A percentile compares a stretch with the other conserved stretches of the same genome.
These are phyloP conservation scores for Xylona heveae DNA, from an alignment of 495 filamentous ascomycete species.

Conservation along the genomic window DNA sequence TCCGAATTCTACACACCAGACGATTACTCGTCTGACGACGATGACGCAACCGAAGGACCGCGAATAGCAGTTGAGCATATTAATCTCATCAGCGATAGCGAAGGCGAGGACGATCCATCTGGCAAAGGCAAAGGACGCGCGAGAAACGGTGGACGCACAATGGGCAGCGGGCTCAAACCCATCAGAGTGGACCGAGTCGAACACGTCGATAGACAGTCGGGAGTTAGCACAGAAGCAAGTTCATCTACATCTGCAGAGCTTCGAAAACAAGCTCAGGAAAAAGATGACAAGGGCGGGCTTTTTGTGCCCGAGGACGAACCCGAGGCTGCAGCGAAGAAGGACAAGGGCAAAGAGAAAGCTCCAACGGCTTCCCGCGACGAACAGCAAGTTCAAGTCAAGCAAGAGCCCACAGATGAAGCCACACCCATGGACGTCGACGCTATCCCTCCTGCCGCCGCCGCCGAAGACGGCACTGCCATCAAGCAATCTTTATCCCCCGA, in stretches of 20 bases:
- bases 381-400: slow-evolving; percentile 1
- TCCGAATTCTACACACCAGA: slow-evolving; percentile 1
- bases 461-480: slow-evolving; percentile 3
- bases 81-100: slow-evolving; percentile 22
- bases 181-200: slow-evolving; percentile 27
- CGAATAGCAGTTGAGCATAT: slow-evolving; percentile 29
- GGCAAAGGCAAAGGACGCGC: slow-evolving; percentile 23
- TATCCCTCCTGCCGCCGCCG: slow-evolving; percentile 4
- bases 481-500: no score
- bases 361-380: background rate
- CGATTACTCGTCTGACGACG: slow-evolving; percentile 23
- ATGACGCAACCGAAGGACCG: slow-evolving; percentile 12
- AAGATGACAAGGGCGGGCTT: slow-evolving; percentile 8
- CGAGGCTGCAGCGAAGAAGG: background rate
- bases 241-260: slow-evolving; percentile 22
- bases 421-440: slow-evolving; percentile 6
- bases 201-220: slow-evolving; percentile 26
- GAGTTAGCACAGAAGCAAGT: slow-evolving; percentile 30
- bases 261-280: slow-evolving; percentile 10
- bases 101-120: slow-evolving; percentile 8
- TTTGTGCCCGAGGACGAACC: slow-evolving; percentile 4
- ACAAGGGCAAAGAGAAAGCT: slow-evolving; percentile 6
- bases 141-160: slow-evolving; percentile 5
- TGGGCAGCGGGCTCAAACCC: slow-evolving; percentile 19
- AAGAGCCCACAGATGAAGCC: slow-evolving; percentile 21